Evolutionary conservation across 73 alveolate genomes (phyloP).

Genomic region (Stentor roeselii): DNA sequence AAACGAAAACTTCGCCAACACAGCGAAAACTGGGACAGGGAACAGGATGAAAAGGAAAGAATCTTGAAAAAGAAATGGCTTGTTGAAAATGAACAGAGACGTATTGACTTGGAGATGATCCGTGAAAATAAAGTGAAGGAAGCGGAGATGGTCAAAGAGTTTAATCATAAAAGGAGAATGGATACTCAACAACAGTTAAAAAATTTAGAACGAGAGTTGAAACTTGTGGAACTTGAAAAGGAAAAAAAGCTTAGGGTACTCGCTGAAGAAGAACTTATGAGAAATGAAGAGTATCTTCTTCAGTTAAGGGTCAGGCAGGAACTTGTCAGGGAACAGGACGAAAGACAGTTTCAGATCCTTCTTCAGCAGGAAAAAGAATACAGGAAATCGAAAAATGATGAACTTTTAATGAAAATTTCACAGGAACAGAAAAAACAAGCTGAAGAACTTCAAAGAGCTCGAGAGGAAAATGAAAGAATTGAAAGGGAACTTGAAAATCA

Average conservation of each 20-base stretch:
- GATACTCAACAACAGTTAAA: slow-evolving; percentile 37
- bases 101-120: slow-evolving; percentile 34
- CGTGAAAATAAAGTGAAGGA: slow-evolving; percentile 30
- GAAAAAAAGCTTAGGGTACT: slow-evolving; percentile 43
- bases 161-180: slow-evolving; percentile 36
- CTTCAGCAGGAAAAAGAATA: slow-evolving; percentile 18
- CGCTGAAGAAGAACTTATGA: slow-evolving; percentile 49
- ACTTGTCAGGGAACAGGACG: slow-evolving; percentile 4
- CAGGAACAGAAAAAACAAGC: slow-evolving; percentile 32
- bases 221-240: slow-evolving; percentile 36
- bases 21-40: slow-evolving; percentile 38
- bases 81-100: slow-evolving; percentile 51
- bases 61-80: slow-evolving; percentile 50
- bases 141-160: slow-evolving; percentile 5
- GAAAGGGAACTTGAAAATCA: slow-evolving; percentile 17
- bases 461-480: slow-evolving; percentile 9
- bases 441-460: slow-evolving; percentile 27
- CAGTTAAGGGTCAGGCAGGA: slow-evolving; percentile 24
- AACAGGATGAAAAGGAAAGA: slow-evolving; percentile 48
- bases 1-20: slow-evolving; percentile 36
- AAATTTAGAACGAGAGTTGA: slow-evolving; percentile 44
- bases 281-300: slow-evolving; percentile 34
- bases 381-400: slow-evolving; percentile 23
- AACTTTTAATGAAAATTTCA: not conserved
- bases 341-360: not conserved